These are phyloP conservation scores for Pholiota conissans DNA, from an alignment of 768 basidiomycete species.

Conservation along the genomic window DNA sequence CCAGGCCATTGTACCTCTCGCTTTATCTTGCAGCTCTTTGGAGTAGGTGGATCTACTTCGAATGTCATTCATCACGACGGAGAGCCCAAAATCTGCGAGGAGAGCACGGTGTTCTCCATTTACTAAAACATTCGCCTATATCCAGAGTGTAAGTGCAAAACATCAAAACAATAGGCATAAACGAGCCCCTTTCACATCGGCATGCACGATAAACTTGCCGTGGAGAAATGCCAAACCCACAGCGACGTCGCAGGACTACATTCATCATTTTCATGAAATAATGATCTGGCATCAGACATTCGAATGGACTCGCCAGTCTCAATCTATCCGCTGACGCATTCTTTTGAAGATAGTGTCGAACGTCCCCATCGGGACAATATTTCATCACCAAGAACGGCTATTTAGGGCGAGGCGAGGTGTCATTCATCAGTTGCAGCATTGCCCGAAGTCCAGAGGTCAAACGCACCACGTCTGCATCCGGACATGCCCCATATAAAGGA, in stretches of 20 bases:
- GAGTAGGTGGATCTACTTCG: slow-evolving; percentile 1
- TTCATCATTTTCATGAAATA: too few species aligned
- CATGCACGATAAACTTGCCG: slow-evolving; percentile 1
- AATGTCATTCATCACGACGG: slow-evolving; percentile 5
- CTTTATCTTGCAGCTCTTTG: slow-evolving; percentile 2
- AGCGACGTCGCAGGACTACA: background rate
- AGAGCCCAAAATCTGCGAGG: slow-evolving; percentile 2
- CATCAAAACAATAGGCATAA: background rate
- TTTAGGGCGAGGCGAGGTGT: too few species aligned
- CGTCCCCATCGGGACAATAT: slow-evolving; percentile 1
- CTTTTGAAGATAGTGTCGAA: slow-evolving; percentile 1
- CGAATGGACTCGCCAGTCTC: background rate
- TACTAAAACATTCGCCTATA: background rate
- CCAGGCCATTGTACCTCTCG: slow-evolving; percentile 2
- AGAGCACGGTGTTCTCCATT: slow-evolving; percentile 5
- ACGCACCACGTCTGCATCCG: slow-evolving; percentile 1
- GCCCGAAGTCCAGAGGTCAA: too few species aligned
- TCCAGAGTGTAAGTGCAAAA: background rate
- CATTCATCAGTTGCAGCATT: too few species aligned
- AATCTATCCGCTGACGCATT: background rate
- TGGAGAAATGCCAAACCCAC: slow-evolving; percentile 2
- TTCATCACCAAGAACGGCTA: slow-evolving; percentile 4
- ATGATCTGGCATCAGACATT: too few species aligned
- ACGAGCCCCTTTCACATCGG: slow-evolving; percentile 4
- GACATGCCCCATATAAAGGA: slow-evolving; percentile 1